Evolutionary conservation across 306 rosid genomes (phyloP).

Genomic region (Aeschynomene evenia): DNA sequence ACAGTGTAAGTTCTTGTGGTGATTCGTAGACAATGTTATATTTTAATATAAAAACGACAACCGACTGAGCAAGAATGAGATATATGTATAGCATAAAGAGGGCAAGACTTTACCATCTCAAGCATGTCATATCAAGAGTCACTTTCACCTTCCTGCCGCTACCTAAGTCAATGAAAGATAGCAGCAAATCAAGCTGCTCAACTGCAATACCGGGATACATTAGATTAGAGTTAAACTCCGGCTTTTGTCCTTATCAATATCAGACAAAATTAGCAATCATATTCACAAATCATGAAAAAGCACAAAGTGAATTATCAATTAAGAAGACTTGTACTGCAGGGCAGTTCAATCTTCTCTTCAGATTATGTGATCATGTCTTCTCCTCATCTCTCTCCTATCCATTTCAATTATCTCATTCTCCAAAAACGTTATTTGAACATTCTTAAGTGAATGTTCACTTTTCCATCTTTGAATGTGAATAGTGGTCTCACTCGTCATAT

Average conservation of each 20-base stretch:
- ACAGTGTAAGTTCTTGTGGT: too few relatives aligned
- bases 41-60: too few relatives aligned
- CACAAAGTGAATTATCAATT: not conserved
- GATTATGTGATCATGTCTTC: not conserved
- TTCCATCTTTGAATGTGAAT: too few relatives aligned
- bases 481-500: too few relatives aligned
- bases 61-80: not conserved
- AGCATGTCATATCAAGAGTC: constrained; percentile 58
- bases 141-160: constrained; percentile 44
- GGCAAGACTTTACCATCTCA: constrained; percentile 50
- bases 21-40: not conserved
- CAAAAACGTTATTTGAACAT: too few relatives aligned
- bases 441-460: too few relatives aligned
- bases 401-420: not conserved
- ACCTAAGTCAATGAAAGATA: constrained; percentile 50
- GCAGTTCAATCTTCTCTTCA: not conserved
- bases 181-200: constrained; percentile 55
- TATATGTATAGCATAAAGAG: not conserved
- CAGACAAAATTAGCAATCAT: constrained; percentile 8
- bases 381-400: not conserved
- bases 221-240: not conserved
- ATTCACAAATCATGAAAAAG: not conserved
- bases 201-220: constrained; percentile 39
- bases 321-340: not conserved
- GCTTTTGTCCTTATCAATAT: not conserved